These are phyloP conservation scores for Nicotiana undulata DNA, from an alignment of 257 asterid genomes.

Conservation along the genomic window DNA sequence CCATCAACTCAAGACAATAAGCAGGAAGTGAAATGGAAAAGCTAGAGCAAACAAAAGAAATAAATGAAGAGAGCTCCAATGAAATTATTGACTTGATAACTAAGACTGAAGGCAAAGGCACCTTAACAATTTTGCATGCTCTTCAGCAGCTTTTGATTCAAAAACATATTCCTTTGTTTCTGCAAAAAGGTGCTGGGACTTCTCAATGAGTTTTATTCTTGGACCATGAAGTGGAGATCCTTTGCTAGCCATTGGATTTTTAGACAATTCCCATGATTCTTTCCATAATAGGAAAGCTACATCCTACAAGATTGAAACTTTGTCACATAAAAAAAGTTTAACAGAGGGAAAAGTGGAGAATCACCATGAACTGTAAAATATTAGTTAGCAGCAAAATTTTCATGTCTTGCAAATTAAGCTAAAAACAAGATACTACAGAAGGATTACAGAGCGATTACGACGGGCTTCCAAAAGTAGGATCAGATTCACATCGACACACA, in stretches of 20 bases:
- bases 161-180: constrained; percentile 78
- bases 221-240: constrained; percentile 79
- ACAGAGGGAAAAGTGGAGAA: constrained; percentile 2
- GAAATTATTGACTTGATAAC: neutral
- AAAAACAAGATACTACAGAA: neutral
- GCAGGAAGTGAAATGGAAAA: neutral
- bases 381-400: neutral
- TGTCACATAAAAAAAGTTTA: constrained; percentile 6
- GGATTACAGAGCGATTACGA: neutral
- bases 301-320: constrained; percentile 43
- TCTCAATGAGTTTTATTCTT: constrained; percentile 68
- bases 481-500: neutral
- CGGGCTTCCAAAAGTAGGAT: neutral
- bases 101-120: constrained; percentile 5
- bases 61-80: neutral
- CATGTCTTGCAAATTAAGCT: neutral
- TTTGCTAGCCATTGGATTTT: constrained; percentile 76
- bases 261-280: constrained; percentile 88
- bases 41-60: neutral
- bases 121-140: constrained; percentile 93
- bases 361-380: neutral
- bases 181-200: constrained; percentile 69
- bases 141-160: constrained; percentile 98
- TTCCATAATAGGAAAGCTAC: constrained; percentile 78
- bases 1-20: neutral